Base-by-base conservation (phyloP, 2,329 filamentous ascomycete species). In the Fusarium subtropicale region DNA sequence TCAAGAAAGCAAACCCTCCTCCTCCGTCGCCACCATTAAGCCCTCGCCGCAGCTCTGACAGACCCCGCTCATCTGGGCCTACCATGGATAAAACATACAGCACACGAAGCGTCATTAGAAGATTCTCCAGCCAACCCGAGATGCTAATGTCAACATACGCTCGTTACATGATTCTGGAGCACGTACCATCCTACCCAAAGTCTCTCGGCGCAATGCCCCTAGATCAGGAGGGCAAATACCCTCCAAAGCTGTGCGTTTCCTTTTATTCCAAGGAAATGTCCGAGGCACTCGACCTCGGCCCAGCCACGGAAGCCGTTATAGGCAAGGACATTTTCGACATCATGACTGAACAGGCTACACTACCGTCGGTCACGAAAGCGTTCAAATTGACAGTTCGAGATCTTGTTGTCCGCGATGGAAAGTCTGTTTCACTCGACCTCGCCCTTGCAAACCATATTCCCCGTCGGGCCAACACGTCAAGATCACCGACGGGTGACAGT, bases 251-350 rank as follows among this genome's bases (percentile, higher is more conserved):
- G n/a, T 76, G 76, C 56, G 80, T 87, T 33, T 75, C 80, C 10
- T 85, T 81, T 73, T 83, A 81, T 69, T 86, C 84, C 1, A 77
- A 79, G 9, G 79, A 81, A 13, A 81, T 85, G 48, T 77, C 84
- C 1, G 81, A 85, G 13, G 76, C 85, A 13, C 79, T 88, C 2
- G 81, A 82, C 15, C 77, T 85, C 4, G 76, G 76, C 18, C 72
- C 78, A 34, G 74, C 75, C 4, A 69, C 74, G 5, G 76, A 79
- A 3, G 75, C 78, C 3, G 77, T 84, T 18, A 73, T 81, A 48
- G 81, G 83, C 47, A 81, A 80, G 65, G 86, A 89, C 62, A 79
- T 88, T 15, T 89, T 89, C 72, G 80, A 82, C 41, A 82, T 88
- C n/a, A 80, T 89, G 7, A 76, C 79, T 7, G 80, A 84, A n/a